phyloP scores from a whole-genome alignment of 805 yeast genomes.

The Yarrowia sp. region DNA sequence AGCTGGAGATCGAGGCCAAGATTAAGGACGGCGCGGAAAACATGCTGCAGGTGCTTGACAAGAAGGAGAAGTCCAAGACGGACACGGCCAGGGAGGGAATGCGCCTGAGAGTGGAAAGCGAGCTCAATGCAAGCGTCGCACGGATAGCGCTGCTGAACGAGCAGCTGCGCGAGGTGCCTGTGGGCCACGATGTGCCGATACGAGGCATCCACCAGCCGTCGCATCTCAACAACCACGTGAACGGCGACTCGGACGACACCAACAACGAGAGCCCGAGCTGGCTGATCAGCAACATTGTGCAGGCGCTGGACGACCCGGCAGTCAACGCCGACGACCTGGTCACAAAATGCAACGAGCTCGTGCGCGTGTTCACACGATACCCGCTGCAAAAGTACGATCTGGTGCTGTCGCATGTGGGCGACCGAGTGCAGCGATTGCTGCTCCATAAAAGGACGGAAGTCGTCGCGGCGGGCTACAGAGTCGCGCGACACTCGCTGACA shows the following conservation, averaged over 20 bases:
- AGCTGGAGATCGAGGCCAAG: constrained; percentile 40
- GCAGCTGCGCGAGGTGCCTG: constrained; percentile 17
- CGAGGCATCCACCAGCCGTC: background rate
- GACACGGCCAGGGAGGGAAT: constrained; percentile 16
- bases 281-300: constrained; percentile 61
- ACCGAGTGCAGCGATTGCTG: constrained; percentile 58
- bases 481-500: constrained; percentile 62
- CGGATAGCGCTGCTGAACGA: constrained; percentile 32
- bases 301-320: constrained; percentile 53
- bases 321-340: constrained; percentile 52
- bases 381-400: constrained; percentile 66
- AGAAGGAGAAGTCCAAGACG: constrained; percentile 16
- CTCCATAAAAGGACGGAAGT: constrained; percentile 58
- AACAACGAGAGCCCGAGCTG: constrained; percentile 51
- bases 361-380: constrained; percentile 52
- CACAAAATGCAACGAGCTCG: constrained; percentile 63
- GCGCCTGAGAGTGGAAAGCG: constrained; percentile 33
- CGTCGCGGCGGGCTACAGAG: constrained; percentile 71
- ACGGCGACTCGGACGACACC: background rate
- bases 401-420: constrained; percentile 41
- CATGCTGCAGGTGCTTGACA: constrained; percentile 38
- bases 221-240: background rate
- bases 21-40: constrained; percentile 42
- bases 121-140: constrained; percentile 37
- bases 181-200: constrained; percentile 8